Evolutionary conservation across 495 filamentous ascomycete species (phyloP), one percentile per base, ranked within the genome.

Genomic region (Aspergillus bertholletiae): DNA sequence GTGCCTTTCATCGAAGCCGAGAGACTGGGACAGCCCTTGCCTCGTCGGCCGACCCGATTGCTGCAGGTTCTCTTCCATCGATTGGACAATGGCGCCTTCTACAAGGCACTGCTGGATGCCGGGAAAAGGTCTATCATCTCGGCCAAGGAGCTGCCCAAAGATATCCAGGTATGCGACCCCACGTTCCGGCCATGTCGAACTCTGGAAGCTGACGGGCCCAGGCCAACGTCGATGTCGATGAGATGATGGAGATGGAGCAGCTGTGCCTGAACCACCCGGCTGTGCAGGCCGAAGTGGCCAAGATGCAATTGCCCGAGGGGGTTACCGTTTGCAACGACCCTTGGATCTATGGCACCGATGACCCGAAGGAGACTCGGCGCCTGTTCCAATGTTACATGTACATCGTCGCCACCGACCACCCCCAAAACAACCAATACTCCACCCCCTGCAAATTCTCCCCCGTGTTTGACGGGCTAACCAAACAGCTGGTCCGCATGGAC

Each of bases 401-500:
- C 37, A 63, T 76, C 37, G 58, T 76, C 2, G 64, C 58, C 5
- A 65, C 69, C 6, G 70, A 74, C 26, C 71, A 76, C 46, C 70
- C 71, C 4, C 64, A 76, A 52, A 70, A 76, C 53, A 92, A 92
- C 62, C 87, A 93, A 59, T 95, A 95, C 65, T 85, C 90, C 0
- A 76, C 90, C 30, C 90, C 90, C 1, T 78, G 92, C 49, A 81
- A 85, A 21, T 87, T 94, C 58, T 90, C 85, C 5, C 89, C 90
- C 0, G 88, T 93, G 9, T 75, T 95, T 30, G 83, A 85, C 57
- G 80, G 81, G 2, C 73, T 75, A 13, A 86, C 82, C 0, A 78
- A 80, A 62, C 81, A 85, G 53, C 77, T 95, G 17, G 77, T 79
- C 28, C 74, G 77, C 13, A 79, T 80, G 62, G 77, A 79, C 56